Conservation (phyloP, 495 filamentous ascomycete genomes). For the Aspergillus homomorphus region DNA sequence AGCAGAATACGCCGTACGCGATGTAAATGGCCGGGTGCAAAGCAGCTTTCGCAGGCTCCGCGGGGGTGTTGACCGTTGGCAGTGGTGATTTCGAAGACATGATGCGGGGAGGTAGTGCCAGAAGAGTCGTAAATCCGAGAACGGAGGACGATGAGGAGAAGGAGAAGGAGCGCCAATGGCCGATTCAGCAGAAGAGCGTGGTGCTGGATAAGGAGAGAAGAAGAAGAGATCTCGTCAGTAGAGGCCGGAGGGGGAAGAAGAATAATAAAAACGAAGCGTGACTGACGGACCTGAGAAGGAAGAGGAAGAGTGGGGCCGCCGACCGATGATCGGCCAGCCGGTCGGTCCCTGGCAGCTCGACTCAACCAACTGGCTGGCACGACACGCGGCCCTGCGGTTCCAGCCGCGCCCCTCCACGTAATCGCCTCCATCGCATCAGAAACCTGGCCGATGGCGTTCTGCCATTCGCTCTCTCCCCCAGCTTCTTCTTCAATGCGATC, state of each 20-base stretch:
- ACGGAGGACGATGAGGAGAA: not conserved
- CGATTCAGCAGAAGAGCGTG: not conserved
- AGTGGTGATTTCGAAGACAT: constrained; percentile 2
- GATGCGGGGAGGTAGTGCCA: not conserved
- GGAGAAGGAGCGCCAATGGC: not conserved
- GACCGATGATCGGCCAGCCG: not conserved
- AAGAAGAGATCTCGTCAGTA: too few species aligned
- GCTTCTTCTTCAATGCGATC: not conserved
- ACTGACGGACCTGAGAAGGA: too few species aligned
- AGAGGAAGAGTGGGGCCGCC: not conserved
- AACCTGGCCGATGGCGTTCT: not conserved
- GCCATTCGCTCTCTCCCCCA: not conserved
- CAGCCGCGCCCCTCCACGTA: constrained; percentile 7
- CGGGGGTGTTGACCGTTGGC: constrained; percentile 2
- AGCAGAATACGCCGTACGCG: not conserved
- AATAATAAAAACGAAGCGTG: not conserved
- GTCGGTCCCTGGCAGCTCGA: not conserved
- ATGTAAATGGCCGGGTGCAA: constrained; percentile 7
- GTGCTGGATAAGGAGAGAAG: not conserved
- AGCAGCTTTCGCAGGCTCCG: not conserved
- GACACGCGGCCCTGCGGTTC: constrained; percentile 5
- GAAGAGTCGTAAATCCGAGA: constrained; percentile 32
- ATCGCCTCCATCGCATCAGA: constrained; percentile 4
- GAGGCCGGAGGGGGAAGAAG: not conserved
- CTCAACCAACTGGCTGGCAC: not conserved